A percentile compares a stretch with the other conserved stretches of the same genome.
phyloP scores from a whole-genome alignment of 2,329 filamentous ascomycete species.

The Colletotrichum agaves region DNA sequence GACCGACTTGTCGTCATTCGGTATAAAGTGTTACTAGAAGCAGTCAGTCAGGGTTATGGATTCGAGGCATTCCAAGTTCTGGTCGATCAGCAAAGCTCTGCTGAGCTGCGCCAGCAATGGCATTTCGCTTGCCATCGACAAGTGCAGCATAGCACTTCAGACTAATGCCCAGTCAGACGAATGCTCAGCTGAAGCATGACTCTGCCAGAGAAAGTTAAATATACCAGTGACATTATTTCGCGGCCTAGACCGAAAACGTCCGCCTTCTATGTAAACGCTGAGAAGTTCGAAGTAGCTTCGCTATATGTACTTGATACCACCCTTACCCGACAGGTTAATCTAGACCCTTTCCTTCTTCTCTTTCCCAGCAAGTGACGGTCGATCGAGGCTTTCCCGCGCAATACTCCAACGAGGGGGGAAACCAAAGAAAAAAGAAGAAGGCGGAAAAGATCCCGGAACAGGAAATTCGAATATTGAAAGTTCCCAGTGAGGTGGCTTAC shows the following conservation, averaged over 20 bases:
- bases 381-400: constrained; percentile 11
- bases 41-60: too few species aligned
- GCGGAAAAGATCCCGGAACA: too few species aligned
- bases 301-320: constrained; percentile 29
- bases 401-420: constrained; percentile 12
- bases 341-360: neutral
- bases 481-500: constrained; percentile 23
- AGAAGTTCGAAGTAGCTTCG: constrained; percentile 3
- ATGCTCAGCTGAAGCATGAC: too few species aligned
- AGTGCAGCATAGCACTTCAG: too few species aligned
- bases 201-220: neutral
- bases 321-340: neutral
- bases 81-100: too few species aligned
- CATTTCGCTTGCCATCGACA: too few species aligned
- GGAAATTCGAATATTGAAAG: neutral
- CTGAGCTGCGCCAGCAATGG: too few species aligned
- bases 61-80: too few species aligned
- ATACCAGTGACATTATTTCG: constrained; percentile 18
- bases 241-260: constrained; percentile 16
- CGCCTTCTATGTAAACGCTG: constrained; percentile 16
- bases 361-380: neutral
- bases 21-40: too few species aligned
- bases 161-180: too few species aligned
- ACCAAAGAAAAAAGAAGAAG: neutral
- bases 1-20: too few species aligned